Percentiles rank a stretch among this genome's conserved stretches.
Conservation (phyloP, 176 grass and related monocot species). For the Paspalum vaginatum region DNA sequence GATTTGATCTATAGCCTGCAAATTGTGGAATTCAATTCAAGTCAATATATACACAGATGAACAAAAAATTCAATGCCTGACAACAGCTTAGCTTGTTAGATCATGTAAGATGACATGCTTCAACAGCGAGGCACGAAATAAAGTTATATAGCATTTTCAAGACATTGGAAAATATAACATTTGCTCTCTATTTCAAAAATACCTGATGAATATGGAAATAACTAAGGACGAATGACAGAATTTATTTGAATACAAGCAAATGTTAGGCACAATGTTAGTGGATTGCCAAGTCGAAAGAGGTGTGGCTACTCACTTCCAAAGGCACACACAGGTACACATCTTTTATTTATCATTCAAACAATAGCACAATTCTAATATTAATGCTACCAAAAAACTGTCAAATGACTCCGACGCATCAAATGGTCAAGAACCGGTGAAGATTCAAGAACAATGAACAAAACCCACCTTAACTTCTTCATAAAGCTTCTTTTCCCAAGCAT, state of each 20-base stretch:
- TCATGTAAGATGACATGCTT: not conserved
- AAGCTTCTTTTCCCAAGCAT: slow-evolving; percentile 98
- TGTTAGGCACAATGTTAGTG: not conserved
- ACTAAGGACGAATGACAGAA: not conserved
- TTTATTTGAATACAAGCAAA: not conserved
- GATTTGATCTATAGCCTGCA: slow-evolving; percentile 76
- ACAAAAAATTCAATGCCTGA: not conserved
- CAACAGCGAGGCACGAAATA: not conserved
- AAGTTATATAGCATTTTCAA: not conserved
- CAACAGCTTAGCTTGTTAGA: not conserved
- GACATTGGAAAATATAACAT: slow-evolving; percentile 1
- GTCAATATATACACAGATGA: not conserved
- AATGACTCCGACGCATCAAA: not conserved
- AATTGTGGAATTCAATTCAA: slow-evolving; percentile 19
- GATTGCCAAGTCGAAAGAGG: not conserved
- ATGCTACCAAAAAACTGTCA: not conserved
- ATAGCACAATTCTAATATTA: not conserved
- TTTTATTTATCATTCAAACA: not conserved
- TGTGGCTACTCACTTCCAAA: not conserved
- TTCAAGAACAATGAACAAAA: slow-evolving; percentile 1
- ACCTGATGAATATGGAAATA: not conserved
- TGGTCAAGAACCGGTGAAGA: not conserved
- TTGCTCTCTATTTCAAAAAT: not conserved
- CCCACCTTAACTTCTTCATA: slow-evolving; percentile 96
- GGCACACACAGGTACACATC: not conserved